Conservation (phyloP, 495 filamentous ascomycete genomes). For the Pyrenopolyporus hunteri region DNA sequence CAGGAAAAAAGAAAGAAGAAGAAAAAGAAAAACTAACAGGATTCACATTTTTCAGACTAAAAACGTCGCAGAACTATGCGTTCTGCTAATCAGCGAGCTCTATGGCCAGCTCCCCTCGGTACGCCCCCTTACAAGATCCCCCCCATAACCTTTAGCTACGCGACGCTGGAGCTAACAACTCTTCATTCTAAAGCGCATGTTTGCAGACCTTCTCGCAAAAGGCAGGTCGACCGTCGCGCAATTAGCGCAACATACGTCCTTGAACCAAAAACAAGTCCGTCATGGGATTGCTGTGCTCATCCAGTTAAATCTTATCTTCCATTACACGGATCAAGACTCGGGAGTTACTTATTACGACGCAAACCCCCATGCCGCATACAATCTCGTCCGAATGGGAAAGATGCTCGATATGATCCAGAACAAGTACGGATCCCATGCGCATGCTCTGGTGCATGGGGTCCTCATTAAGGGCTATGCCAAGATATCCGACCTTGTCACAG, state of each 20-base stretch:
- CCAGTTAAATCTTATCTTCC: conserved; percentile 84
- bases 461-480: conserved; percentile 78
- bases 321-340: conserved; percentile 68
- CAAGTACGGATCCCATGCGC: conserved; percentile 71
- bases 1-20: too few relatives aligned
- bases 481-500: conserved; percentile 69
- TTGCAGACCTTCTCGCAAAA: conserved; percentile 73
- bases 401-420: conserved; percentile 76
- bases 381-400: conserved; percentile 78
- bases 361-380: conserved; percentile 75
- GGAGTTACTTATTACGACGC: conserved; percentile 78
- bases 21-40: conserved; percentile 18
- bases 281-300: conserved; percentile 82
- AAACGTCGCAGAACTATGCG: conserved; percentile 79
- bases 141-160: neutral
- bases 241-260: conserved; percentile 68
- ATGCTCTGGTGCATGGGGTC: conserved; percentile 73
- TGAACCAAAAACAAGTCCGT: conserved; percentile 71
- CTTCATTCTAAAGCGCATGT: conserved; percentile 65
- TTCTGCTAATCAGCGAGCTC: conserved; percentile 83
- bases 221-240: conserved; percentile 76
- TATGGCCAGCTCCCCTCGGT: conserved; percentile 91
- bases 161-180: conserved; percentile 24
- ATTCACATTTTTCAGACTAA: conserved; percentile 50
- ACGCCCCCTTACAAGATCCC: conserved; percentile 48